Base-by-base conservation (phyloP, 495 filamentous ascomycete species). In the Xylaria intraflava region DNA sequence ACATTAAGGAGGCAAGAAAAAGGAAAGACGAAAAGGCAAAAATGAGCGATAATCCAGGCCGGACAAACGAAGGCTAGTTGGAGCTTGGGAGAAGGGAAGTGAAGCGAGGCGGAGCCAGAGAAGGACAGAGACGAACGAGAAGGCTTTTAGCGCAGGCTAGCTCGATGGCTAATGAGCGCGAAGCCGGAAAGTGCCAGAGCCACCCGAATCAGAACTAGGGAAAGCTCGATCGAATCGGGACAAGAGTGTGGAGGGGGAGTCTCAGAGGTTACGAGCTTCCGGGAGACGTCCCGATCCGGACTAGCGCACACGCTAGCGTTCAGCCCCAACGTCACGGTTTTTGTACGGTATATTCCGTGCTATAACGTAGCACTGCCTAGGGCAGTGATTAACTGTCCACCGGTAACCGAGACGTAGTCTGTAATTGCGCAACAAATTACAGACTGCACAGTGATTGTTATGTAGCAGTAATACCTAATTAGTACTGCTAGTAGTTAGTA, bases 121-220 rank as follows among this genome's bases (percentile, higher is more conserved):
- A 38, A 8, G 16, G 35, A 8, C 35, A 38, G 16, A 38, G 19
- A 23, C 6, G 40, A 43, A 26, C 40, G 14, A 23, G 19, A 4
- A 12, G 31, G 31, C 5, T n/a, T n/a, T n/a, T n/a, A n/a, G n/a
- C n/a, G n/a, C n/a, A n/a, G n/a, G n/a, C n/a, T n/a, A 35, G 31
- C 4, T 8, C 10, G 7, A 5, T 6, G 31, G 14, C 3, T 6
- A 35, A 11, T 35, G 14, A 30, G 14, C 31, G 14, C 31, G 31
- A 35, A 26, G 12, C 35, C 47, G 12, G 46, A 49, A 42, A 35
- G 31, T 35, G 31, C 35, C 24, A 42, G 49, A 51, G 10, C 46
- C 35, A 49, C 22, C 27, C 31, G 17, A 20, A 11, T 23, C 24
- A 17, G 12, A 9, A 20, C 48, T 17, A 30, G 48, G 49, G 49